Evolutionary conservation across 495 filamentous ascomycete species (phyloP).

Genomic region (Penicillium canariense): DNA sequence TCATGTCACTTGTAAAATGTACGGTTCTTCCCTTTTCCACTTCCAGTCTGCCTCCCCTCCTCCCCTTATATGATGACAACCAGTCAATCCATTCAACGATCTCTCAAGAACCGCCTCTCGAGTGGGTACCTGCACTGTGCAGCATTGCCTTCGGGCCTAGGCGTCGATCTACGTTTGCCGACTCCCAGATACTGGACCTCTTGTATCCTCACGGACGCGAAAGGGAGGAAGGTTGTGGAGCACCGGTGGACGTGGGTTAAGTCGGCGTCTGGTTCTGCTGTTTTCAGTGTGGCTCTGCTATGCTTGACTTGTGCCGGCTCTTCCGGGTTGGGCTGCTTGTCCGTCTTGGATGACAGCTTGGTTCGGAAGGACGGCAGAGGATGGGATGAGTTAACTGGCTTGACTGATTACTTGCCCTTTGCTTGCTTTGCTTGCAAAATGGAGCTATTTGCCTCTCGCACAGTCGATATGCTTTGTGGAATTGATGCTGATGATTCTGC

Average conservation of each 20-base stretch:
- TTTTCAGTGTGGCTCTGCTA: slow-evolving; percentile 40
- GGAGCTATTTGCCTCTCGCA: slow-evolving; percentile 3
- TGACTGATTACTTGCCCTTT: slow-evolving; percentile 49
- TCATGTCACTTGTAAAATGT: background rate
- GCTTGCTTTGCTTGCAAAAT: slow-evolving; percentile 12
- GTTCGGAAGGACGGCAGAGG: slow-evolving; percentile 47
- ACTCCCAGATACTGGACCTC: slow-evolving; percentile 66
- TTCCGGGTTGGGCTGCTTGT: slow-evolving; percentile 33
- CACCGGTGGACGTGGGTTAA: slow-evolving; percentile 41
- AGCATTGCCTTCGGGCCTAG: slow-evolving; percentile 21
- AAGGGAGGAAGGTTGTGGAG: slow-evolving; percentile 90
- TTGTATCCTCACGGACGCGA: slow-evolving; percentile 29
- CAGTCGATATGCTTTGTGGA: background rate
- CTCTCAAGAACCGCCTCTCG: slow-evolving; percentile 56
- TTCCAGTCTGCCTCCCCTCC: slow-evolving; percentile 2
- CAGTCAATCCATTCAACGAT: slow-evolving; percentile 99
- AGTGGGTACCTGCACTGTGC: slow-evolving; percentile 23
- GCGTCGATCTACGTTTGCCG: slow-evolving; percentile 54
- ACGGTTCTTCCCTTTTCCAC: background rate
- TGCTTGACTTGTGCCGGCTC: slow-evolving; percentile 45
- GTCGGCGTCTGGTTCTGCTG: slow-evolving; percentile 27
- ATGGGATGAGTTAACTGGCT: slow-evolving; percentile 65
- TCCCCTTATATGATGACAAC: slow-evolving; percentile 76
- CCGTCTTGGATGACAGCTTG: slow-evolving; percentile 55
- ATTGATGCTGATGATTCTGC: slow-evolving; percentile 18